Percentiles rank a stretch among this genome's conserved stretches.
These are phyloP conservation scores for Chaetomium olivaceum DNA, from an alignment of 2,329 filamentous ascomycete species.

Conservation along the genomic window DNA sequence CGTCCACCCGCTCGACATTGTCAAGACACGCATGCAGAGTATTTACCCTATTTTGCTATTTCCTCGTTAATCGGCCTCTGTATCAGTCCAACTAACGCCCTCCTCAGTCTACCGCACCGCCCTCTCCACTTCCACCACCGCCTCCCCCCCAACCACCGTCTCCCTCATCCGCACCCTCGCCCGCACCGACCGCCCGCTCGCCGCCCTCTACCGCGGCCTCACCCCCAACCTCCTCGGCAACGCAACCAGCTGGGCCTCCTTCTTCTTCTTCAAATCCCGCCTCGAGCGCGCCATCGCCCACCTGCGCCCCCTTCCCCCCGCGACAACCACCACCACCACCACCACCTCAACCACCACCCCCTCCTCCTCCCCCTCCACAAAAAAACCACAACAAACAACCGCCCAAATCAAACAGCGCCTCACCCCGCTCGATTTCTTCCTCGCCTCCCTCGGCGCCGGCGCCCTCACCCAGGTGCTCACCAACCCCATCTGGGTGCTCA, in stretches of 20 bases:
- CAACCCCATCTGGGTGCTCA: constrained; percentile 97
- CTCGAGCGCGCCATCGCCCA: constrained; percentile 51
- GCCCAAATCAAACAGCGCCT: constrained; percentile 40
- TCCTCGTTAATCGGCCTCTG: not conserved
- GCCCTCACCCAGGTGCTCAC: constrained; percentile 77
- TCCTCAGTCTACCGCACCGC: constrained; percentile 54
- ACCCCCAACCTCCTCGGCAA: constrained; percentile 91
- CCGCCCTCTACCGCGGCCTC: constrained; percentile 83
- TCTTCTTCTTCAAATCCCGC: constrained; percentile 76
- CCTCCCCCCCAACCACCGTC: constrained; percentile 48
- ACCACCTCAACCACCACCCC: not conserved
- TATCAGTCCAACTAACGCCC: not conserved
- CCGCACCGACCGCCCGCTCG: constrained; percentile 55
- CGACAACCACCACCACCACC: not conserved
- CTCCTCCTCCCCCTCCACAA: not conserved
- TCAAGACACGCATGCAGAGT: constrained; percentile 96
- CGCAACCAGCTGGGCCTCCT: constrained; percentile 84
- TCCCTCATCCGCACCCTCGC: constrained; percentile 54
- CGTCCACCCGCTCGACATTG: constrained; percentile 89
- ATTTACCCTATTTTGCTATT: constrained; percentile 32
- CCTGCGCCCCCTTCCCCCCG: constrained; percentile 21
- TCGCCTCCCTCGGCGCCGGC: constrained; percentile 70
- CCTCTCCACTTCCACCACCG: constrained; percentile 41
- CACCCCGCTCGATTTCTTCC: constrained; percentile 72
- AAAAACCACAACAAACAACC: not conserved